Base-by-base conservation (phyloP, 2,329 filamentous ascomycete genomes). In the Elsinoe fawcettii region DNA sequence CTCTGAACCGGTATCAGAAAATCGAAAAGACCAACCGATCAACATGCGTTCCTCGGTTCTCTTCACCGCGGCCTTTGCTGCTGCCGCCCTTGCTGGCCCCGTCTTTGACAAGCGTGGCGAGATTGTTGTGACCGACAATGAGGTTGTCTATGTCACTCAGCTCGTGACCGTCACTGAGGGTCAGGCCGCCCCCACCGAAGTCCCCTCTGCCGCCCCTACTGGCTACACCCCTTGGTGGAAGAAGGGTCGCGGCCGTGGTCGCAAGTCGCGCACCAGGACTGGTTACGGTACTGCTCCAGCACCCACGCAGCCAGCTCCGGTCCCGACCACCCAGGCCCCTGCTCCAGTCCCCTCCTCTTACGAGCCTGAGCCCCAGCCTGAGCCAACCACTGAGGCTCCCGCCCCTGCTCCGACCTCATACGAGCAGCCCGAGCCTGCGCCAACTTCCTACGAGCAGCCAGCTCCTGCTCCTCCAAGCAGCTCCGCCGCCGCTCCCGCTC, bases 21-120 rank as follows among this genome's bases (percentile, higher is more conserved):
- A 57, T 54, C 41, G 59, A 63, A 58, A 59, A 63, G 47, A 51
- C 55, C 58, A 64, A 32, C 41, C 41, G 41, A 55, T 55, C 54
- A 68, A 64, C 46, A 71, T 73, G 71, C 71, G 68, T 62, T 60
- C 60, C 53, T 69, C 69, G 49, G 60, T 67, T 39, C 36, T 72
- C 51, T 58, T 68, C 60, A 58, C 68, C 56, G 70, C 68, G 36
- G 69, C 69, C 57, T 65, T 73, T 55, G 70, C 66, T 57, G 69
- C 66, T 56, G 64, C 65, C 57, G 69, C 65, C 46, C 57, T 72
- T 51, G 69, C 70, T 58, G 62, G 67, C 27, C 71, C 71, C 7
- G 49, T 39, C 32, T 60, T 65, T 60, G 46, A 63, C 58, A 61
- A 60, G 58, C 63, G 63, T 49, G 59, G 64, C 32, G 62, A 67